A percentile compares a stretch with the other conserved stretches of the same genome.
These are phyloP conservation scores for Viola pubescens DNA, from an alignment of 441 rosid species.

Conservation along the genomic window DNA sequence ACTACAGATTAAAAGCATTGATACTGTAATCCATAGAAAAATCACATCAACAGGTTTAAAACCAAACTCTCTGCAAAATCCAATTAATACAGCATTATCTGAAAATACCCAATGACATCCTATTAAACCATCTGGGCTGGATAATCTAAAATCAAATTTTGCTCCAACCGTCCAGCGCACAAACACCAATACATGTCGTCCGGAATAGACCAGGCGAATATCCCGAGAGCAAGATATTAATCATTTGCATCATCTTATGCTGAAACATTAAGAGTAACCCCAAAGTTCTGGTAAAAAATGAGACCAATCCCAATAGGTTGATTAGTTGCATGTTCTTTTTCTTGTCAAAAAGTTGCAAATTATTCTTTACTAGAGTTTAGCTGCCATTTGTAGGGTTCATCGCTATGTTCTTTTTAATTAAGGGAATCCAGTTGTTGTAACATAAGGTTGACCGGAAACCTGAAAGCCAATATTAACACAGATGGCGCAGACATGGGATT, in stretches of 20 bases:
- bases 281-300: too few relatives aligned
- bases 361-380: not conserved
- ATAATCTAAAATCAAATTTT: not conserved
- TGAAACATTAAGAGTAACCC: too few relatives aligned
- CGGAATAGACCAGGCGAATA: too few relatives aligned
- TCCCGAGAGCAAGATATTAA: too few relatives aligned
- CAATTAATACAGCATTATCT: slow-evolving; percentile 8
- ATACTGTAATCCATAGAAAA: not conserved
- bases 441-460: not conserved
- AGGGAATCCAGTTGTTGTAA: not conserved
- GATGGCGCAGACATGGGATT: not conserved
- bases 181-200: too few relatives aligned
- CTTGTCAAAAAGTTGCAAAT: too few relatives aligned
- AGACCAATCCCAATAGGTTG: too few relatives aligned
- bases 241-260: too few relatives aligned
- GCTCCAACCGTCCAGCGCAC: too few relatives aligned
- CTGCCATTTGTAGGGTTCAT: not conserved
- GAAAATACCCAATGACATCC: slow-evolving; percentile 9
- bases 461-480: not conserved
- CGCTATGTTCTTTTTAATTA: not conserved
- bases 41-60: not conserved
- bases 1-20: too few relatives aligned
- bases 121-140: not conserved
- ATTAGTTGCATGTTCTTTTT: too few relatives aligned
- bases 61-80: not conserved